These are phyloP conservation scores for Hordeum vulgare DNA, from an alignment of 176 grass and related monocot genomes.

Conservation along the genomic window MorexV3_pseudomolecules_assembly NC_058519.1:35609549-35610048, in stretches of 20 bases:
- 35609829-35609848: constrained; percentile 1
- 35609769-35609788: background rate
- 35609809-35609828: constrained; percentile 5
- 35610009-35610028: too few relatives aligned
- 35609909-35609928: background rate
- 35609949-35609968: too few relatives aligned
- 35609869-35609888: background rate
- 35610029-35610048: too few relatives aligned
- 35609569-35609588: constrained; percentile 13
- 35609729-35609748: too few relatives aligned
- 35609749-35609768: too few relatives aligned
- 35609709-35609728: too few relatives aligned
- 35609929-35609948: too few relatives aligned
- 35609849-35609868: too few relatives aligned
- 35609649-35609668: background rate
- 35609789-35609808: background rate
- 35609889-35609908: too few relatives aligned
- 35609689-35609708: too few relatives aligned
- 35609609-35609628: constrained; percentile 23
- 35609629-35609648: constrained; percentile 18
- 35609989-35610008: too few relatives aligned
- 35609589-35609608: constrained; percentile 49
- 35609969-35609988: too few relatives aligned
- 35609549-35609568: background rate
- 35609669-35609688: background rate